Base-by-base conservation (phyloP, 2,329 filamentous ascomycete species). In the Aspergillus pseudotamarii region DNA sequence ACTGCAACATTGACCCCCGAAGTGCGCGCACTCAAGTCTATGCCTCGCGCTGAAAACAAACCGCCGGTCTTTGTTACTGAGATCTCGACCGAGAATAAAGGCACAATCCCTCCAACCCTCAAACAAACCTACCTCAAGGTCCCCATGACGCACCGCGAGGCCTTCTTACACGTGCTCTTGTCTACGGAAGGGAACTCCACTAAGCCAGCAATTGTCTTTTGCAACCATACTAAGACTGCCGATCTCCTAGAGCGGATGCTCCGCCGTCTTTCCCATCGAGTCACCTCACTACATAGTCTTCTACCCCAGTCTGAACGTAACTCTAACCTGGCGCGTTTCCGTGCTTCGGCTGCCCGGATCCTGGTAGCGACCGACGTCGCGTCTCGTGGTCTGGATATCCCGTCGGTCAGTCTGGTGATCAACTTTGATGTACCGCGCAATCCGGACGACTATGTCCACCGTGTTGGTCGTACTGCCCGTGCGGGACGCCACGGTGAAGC, bases 391-490 rank as follows among this genome's bases (percentile, higher is more conserved):
- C 86, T 99, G 4, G 95, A 99, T 80, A 97, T 99, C 65, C 94
- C 94, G 1, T 91, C 93, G 69, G 94, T 98, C 8, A 90, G 87
- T 60, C 80, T 98, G 19, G 95, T 99, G 2, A 82, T 99, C 74
- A 98, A 99, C 79, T 99, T 94, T 79, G 95, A 99, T 75, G 88
- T 99, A 0, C 95, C 95, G 0, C 89, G 94, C n/a, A 93, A 97
- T 74, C 93, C 94, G 3, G 94, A 97, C 76, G 94, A 97, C 79
- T 99, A 99, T 77, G 95, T 99, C 68, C 95, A 99, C 81, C 89
- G 95, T 14, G 94, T 97, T 57, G 95, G 95, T 76, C 90, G 95
- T 79, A 99, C 95, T 14, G 95, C 95, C 4, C 89, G 95, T 86
- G 95, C 95, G 0, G 95, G 95, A 0, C 87, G 93, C 51, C 85